phyloP scores from a whole-genome alignment of 1,284 basidiomycete genomes.

The Sanghuangporus baumii region DNA sequence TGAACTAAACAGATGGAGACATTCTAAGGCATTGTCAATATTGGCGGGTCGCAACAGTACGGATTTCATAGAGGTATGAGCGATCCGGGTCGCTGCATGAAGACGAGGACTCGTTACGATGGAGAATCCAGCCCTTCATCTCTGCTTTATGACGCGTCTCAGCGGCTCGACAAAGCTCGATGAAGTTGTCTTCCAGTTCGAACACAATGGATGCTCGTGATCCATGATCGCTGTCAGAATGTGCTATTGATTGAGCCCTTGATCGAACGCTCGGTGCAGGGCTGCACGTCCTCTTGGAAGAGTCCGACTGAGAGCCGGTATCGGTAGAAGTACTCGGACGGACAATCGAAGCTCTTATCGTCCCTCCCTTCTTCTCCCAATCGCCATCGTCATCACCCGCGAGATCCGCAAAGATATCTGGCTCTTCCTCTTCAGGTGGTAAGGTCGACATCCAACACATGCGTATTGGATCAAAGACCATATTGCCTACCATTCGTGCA shows the following conservation, averaged over 20 bases:
- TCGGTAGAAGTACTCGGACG: constrained; percentile 27
- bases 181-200: constrained; percentile 68
- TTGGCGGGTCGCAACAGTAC: constrained; percentile 72
- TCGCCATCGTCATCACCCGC: constrained; percentile 77
- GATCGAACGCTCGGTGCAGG: constrained; percentile 50
- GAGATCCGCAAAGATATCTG: constrained; percentile 86
- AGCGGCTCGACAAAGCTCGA: constrained; percentile 65
- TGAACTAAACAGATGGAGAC: constrained; percentile 12
- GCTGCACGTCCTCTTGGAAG: constrained; percentile 43
- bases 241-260: constrained; percentile 24
- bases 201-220: constrained; percentile 69
- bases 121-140: constrained; percentile 76
- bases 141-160: constrained; percentile 77
- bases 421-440: constrained; percentile 85
- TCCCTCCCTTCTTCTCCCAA: constrained; percentile 69
- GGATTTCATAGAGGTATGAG: constrained; percentile 68
- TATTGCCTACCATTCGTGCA: constrained; percentile 88
- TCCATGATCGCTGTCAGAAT: constrained; percentile 59
- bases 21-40: constrained; percentile 42
- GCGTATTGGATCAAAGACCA: constrained; percentile 90
- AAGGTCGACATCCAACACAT: constrained; percentile 93
- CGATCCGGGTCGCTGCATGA: constrained; percentile 45
- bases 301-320: constrained; percentile 32
- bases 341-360: constrained; percentile 58
- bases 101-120: constrained; percentile 33